Conservation (phyloP, 108 stramenopile genomes). For the Discostella stelligeroides region DNA sequence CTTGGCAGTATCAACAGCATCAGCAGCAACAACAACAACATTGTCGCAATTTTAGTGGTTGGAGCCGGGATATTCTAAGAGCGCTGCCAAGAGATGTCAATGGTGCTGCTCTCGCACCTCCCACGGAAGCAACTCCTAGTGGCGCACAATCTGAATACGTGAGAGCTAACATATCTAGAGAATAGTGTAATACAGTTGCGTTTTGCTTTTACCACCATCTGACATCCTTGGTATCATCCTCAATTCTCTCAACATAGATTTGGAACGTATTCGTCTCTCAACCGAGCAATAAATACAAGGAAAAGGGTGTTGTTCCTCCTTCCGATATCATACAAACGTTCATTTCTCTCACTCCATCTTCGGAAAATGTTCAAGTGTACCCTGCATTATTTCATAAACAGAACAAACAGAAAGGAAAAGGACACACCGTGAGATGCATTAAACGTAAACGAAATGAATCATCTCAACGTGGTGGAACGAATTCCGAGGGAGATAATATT, state of each 20-base stretch:
- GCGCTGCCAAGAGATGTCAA: neutral
- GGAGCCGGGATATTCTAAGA: neutral
- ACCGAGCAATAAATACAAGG: conserved; percentile 60
- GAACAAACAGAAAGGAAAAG: conserved; percentile 58
- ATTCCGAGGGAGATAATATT: conserved; percentile 4
- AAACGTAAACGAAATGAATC: conserved; percentile 20
- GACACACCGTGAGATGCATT: conserved; percentile 72
- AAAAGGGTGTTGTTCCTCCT: conserved; percentile 60
- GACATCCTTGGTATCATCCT: neutral
- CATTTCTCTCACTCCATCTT: conserved; percentile 59
- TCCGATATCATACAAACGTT: conserved; percentile 63
- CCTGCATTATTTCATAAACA: conserved; percentile 61
- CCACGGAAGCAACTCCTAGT: neutral
- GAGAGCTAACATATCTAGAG: neutral
- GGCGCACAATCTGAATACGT: conserved; percentile 3
- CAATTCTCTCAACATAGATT: conserved; percentile 5
- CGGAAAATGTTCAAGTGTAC: conserved; percentile 45
- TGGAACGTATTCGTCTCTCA: conserved; percentile 86
- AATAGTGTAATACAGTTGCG: neutral
- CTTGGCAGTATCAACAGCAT: neutral
- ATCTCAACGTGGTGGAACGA: neutral
- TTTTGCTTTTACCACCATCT: neutral
- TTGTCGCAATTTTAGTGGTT: neutral
- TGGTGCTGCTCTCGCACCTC: neutral
- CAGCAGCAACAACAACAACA: neutral